phyloP scores from a whole-genome alignment of 495 filamentous ascomycete genomes.

The Talaromyces wortmannii region DNA sequence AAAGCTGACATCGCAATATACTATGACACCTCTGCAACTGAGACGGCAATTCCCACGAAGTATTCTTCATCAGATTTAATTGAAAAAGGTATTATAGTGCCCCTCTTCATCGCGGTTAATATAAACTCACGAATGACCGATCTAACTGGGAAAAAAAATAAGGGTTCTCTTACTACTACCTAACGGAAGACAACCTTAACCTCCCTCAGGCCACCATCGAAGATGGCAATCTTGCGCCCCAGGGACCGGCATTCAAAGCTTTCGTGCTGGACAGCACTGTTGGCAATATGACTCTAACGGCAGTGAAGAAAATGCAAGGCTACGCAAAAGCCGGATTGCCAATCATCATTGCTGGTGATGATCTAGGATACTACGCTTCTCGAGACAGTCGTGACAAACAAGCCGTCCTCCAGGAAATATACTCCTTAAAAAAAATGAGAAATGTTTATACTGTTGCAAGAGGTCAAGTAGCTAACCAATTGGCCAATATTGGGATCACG shows the following conservation, averaged over 20 bases:
- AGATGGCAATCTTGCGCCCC: conserved; percentile 25
- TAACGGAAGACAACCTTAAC: conserved; percentile 39
- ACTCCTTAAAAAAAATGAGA: conserved; percentile 8
- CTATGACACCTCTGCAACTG: conserved; percentile 14
- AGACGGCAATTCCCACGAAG: no score
- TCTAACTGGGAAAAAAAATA: neutral
- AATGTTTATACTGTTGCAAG: conserved; percentile 11
- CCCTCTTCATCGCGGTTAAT: neutral
- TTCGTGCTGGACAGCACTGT: conserved; percentile 30
- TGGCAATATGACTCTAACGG: conserved; percentile 26
- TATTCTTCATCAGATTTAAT: no score
- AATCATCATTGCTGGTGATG: conserved; percentile 29
- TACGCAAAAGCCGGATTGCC: conserved; percentile 37
- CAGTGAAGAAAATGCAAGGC: conserved; percentile 21
- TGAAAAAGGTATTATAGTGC: no score
- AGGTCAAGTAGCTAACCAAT: conserved; percentile 12
- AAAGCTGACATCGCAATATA: conserved; percentile 37
- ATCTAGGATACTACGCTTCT: conserved; percentile 17
- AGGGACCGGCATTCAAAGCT: conserved; percentile 37
- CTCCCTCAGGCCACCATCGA: conserved; percentile 23
- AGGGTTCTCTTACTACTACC: conserved; percentile 43
- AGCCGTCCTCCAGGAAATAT: conserved; percentile 6
- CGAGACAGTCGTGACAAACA: conserved; percentile 3
- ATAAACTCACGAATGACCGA: neutral
- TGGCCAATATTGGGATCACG: conserved; percentile 12